phyloP scores from a whole-genome alignment of 1,139 yeast species.

The Yamadazyma sp. region DNA sequence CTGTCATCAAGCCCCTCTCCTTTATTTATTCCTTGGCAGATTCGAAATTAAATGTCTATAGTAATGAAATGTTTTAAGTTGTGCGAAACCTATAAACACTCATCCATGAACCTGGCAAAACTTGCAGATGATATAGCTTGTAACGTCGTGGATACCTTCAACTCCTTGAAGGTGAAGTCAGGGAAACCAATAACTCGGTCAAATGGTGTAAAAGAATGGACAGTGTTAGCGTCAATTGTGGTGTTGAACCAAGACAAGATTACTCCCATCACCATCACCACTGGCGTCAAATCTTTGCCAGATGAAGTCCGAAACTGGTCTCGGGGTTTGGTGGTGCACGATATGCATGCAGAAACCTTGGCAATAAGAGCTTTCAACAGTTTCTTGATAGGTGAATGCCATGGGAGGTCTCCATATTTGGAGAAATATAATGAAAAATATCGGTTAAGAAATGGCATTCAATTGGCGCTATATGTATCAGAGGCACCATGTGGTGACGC shows the following conservation, averaged over 20 bases:
- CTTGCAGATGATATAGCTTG: constrained; percentile 12
- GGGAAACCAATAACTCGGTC: constrained; percentile 16
- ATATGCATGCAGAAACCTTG: constrained; percentile 85
- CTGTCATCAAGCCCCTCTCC: too few species aligned
- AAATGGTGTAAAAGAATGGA: constrained; percentile 60
- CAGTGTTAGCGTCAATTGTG: constrained; percentile 77
- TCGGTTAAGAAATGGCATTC: constrained; percentile 30
- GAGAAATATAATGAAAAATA: constrained; percentile 17
- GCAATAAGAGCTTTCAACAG: constrained; percentile 68
- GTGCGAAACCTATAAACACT: not conserved
- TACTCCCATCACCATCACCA: constrained; percentile 54
- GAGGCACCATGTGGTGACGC: constrained; percentile 95
- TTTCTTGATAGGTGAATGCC: constrained; percentile 31
- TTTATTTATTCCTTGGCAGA: too few species aligned
- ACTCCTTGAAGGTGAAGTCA: constrained; percentile 8
- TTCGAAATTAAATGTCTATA: too few species aligned
- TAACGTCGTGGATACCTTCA: constrained; percentile 9
- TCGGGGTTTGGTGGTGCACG: constrained; percentile 70
- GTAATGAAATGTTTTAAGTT: too few species aligned
- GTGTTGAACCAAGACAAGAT: constrained; percentile 32
- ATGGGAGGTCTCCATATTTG: constrained; percentile 9
- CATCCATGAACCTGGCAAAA: not conserved
- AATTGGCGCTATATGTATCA: constrained; percentile 64
- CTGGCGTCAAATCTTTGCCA: constrained; percentile 84
- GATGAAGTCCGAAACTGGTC: constrained; percentile 42